A percentile compares a stretch with the other conserved stretches of the same genome.
Conservation (phyloP, 2,329 filamentous ascomycete genomes). For the Didymella pomorum region DNA sequence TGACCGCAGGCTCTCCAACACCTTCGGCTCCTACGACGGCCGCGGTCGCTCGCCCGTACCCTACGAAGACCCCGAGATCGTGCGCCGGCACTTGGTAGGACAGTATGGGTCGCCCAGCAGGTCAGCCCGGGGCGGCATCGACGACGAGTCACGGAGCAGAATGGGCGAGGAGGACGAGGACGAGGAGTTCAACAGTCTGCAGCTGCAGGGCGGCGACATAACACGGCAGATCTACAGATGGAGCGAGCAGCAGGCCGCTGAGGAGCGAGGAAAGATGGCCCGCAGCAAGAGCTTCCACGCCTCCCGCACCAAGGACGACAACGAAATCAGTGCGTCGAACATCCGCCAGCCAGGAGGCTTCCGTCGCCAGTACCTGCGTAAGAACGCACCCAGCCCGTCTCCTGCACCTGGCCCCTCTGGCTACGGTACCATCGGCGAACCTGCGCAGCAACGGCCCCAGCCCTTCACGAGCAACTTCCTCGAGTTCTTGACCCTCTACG, state of each 20-base stretch:
- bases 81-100: conserved; percentile 84
- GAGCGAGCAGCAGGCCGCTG: conserved; percentile 85
- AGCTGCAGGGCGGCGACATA: conserved; percentile 91
- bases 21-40: conserved; percentile 86
- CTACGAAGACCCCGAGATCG: conserved; percentile 88
- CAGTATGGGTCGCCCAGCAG: conserved; percentile 50
- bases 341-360: conserved; percentile 96
- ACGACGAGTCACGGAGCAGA: conserved; percentile 52
- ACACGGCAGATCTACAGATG: conserved; percentile 96
- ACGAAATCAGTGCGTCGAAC: conserved; percentile 82
- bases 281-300: conserved; percentile 90
- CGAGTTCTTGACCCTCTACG: conserved; percentile 93
- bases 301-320: conserved; percentile 77
- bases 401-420: conserved; percentile 55
- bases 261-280: conserved; percentile 67
- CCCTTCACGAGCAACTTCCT: conserved; percentile 88
- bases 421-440: conserved; percentile 46
- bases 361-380: conserved; percentile 84
- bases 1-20: conserved; percentile 67
- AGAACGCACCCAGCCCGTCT: conserved; percentile 72
- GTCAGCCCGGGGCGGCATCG: conserved; percentile 39
- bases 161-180: conserved; percentile 52
- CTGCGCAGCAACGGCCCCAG: conserved; percentile 35
- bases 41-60: conserved; percentile 65
- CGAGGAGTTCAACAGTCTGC: conserved; percentile 92